Conservation (phyloP, 2,329 filamentous ascomycete species). For the Westerdykella aurantiaca region DNA sequence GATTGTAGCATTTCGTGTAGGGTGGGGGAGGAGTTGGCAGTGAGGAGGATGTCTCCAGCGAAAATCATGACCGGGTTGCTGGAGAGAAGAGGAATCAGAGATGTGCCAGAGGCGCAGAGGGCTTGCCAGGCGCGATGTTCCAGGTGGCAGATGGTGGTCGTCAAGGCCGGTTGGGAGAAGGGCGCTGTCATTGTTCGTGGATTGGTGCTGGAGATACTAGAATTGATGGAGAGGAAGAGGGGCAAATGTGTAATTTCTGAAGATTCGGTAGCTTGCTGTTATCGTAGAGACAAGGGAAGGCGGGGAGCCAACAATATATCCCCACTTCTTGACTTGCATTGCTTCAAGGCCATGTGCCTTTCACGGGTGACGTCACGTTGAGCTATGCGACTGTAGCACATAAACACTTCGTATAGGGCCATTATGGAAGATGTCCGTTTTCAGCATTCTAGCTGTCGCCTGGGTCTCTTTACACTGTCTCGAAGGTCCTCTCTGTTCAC, state of each 20-base stretch:
- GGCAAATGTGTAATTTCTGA: neutral
- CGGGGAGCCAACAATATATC: too few relatives aligned
- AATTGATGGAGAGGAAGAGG: neutral
- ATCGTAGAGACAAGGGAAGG: neutral
- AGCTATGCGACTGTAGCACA: constrained; percentile 16
- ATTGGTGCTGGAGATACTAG: neutral
- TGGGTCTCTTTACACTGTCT: too few relatives aligned
- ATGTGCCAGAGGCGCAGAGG: constrained; percentile 28
- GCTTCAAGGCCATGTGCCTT: too few relatives aligned
- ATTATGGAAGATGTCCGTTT: too few relatives aligned
- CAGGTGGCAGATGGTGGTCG: constrained; percentile 22
- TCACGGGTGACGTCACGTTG: too few relatives aligned
- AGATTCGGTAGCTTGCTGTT: neutral
- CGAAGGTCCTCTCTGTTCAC: too few relatives aligned
- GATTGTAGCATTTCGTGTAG: constrained; percentile 17
- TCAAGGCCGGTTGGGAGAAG: constrained; percentile 18
- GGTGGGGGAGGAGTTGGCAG: constrained; percentile 26
- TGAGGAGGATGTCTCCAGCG: constrained; percentile 33
- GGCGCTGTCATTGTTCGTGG: constrained; percentile 6
- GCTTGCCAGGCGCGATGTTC: constrained; percentile 35
- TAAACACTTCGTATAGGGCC: constrained; percentile 4
- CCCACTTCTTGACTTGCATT: too few relatives aligned
- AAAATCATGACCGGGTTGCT: constrained; percentile 39
- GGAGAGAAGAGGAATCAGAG: constrained; percentile 28
- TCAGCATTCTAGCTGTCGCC: too few relatives aligned